Conservation (phyloP, 495 filamentous ascomycete genomes). For the Hyaloscypha bicolor region DNA sequence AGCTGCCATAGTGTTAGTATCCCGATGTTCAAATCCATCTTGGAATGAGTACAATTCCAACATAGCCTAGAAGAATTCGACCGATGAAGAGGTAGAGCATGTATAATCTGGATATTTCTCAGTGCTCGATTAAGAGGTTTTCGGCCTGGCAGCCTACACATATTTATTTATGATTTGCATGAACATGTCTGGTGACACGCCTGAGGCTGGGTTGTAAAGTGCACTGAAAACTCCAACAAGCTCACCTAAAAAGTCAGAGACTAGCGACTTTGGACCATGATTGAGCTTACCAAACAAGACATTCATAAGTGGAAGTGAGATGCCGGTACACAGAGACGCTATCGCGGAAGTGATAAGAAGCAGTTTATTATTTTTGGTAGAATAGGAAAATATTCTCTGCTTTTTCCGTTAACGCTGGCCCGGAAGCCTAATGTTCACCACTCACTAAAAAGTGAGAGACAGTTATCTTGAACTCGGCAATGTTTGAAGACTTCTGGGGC, state of each 20-base stretch:
- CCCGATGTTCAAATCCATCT: too few relatives aligned
- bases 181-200: conserved; percentile 35
- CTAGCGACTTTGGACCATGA: too few relatives aligned
- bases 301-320: conserved; percentile 50
- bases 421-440: neutral
- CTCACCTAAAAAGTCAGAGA: conserved; percentile 24
- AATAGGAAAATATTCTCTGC: conserved; percentile 53
- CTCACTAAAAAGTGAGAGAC: conserved; percentile 42
- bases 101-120: conserved; percentile 43
- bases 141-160: conserved; percentile 27
- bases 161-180: conserved; percentile 33
- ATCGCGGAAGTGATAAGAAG: conserved; percentile 43
- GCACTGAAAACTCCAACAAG: conserved; percentile 35
- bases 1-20: conserved; percentile 26
- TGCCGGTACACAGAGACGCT: conserved; percentile 51
- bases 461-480: conserved; percentile 32
- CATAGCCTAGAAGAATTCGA: conserved; percentile 58
- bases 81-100: conserved; percentile 66
- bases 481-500: conserved; percentile 31
- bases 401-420: too few relatives aligned
- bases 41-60: conserved; percentile 41
- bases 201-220: conserved; percentile 36
- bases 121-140: too few relatives aligned
- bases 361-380: conserved; percentile 46
- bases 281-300: conserved; percentile 40